These are phyloP conservation scores for Paramecium sexaurelia DNA, from an alignment of 73 alveolate genomes.

Conservation along the genomic window DNA sequence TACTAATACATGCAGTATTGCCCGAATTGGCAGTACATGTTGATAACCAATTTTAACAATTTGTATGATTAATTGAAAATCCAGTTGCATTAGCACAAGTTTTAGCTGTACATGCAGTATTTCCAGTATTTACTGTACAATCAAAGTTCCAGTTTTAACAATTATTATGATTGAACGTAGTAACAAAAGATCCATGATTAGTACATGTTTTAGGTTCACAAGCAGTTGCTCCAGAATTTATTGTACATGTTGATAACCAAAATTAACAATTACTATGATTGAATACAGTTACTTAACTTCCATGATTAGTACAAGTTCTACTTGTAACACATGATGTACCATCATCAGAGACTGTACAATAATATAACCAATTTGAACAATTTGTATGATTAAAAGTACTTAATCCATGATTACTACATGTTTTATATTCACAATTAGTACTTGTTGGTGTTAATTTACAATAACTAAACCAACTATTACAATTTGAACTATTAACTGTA, in stretches of 20 bases:
- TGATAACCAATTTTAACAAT: conserved; percentile 29
- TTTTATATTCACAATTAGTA: not conserved
- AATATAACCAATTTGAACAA: not conserved
- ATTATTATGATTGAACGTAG: conserved; percentile 21
- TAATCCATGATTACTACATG: not conserved
- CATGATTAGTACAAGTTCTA: conserved; percentile 21
- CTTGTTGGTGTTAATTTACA: not conserved
- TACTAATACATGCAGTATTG: not conserved
- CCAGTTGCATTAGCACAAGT: conserved; percentile 33
- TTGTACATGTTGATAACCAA: conserved; percentile 49
- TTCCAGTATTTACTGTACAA: not conserved
- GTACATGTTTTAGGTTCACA: conserved; percentile 29
- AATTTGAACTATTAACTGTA: not conserved
- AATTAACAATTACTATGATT: conserved; percentile 23
- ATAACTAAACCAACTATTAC: not conserved
- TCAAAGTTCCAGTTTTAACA: not conserved
- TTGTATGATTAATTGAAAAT: not conserved
- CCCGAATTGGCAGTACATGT: conserved; percentile 28
- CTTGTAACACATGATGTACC: not conserved
- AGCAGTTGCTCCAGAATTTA: conserved; percentile 30
- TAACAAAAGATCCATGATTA: conserved; percentile 32
- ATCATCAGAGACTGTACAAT: conserved; percentile 5
- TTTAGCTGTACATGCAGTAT: conserved; percentile 31
- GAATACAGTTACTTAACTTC: not conserved
- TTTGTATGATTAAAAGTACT: conserved; percentile 3